phyloP scores from a whole-genome alignment of 495 filamentous ascomycete species.

The Penicillium diatomitis region DNA sequence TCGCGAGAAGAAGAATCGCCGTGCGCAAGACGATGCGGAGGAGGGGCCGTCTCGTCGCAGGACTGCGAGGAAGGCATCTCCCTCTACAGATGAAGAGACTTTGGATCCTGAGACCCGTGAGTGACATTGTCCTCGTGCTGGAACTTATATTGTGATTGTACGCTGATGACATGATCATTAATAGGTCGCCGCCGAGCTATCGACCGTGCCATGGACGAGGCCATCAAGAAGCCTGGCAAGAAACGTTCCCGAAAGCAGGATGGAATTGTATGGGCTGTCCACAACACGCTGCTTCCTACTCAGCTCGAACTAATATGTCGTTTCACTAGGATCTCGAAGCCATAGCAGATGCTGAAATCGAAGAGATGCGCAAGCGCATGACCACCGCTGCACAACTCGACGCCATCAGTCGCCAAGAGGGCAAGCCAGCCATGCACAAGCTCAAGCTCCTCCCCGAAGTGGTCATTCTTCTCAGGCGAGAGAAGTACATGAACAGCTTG shows the following conservation, averaged over 20 bases:
- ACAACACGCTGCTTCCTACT: neutral
- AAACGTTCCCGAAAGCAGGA: constrained; percentile 71
- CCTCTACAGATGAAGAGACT: constrained; percentile 53
- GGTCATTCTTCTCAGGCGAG: constrained; percentile 75
- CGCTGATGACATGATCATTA: constrained; percentile 3
- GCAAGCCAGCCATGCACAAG: constrained; percentile 81
- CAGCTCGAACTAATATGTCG: constrained; percentile 5
- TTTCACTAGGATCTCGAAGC: constrained; percentile 70
- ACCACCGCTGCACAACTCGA: constrained; percentile 83
- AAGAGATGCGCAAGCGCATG: constrained; percentile 82
- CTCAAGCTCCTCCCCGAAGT: constrained; percentile 93
- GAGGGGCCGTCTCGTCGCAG: constrained; percentile 49
- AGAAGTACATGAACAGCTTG: constrained; percentile 67
- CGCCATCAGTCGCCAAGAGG: constrained; percentile 63
- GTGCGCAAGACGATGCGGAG: constrained; percentile 44
- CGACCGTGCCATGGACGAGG: constrained; percentile 78
- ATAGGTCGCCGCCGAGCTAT: constrained; percentile 66
- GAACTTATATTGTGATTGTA: neutral
- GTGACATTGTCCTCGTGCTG: constrained; percentile 2
- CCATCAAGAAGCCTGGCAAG: constrained; percentile 70
- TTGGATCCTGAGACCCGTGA: constrained; percentile 47
- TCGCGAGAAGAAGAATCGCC: constrained; percentile 66
- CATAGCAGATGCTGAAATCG: constrained; percentile 82
- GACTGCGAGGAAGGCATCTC: constrained; percentile 37
- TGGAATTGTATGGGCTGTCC: constrained; percentile 60